Base-by-base conservation (phyloP, 2,329 filamentous ascomycete genomes). In the Aurifilum marmelostoma region DNA sequence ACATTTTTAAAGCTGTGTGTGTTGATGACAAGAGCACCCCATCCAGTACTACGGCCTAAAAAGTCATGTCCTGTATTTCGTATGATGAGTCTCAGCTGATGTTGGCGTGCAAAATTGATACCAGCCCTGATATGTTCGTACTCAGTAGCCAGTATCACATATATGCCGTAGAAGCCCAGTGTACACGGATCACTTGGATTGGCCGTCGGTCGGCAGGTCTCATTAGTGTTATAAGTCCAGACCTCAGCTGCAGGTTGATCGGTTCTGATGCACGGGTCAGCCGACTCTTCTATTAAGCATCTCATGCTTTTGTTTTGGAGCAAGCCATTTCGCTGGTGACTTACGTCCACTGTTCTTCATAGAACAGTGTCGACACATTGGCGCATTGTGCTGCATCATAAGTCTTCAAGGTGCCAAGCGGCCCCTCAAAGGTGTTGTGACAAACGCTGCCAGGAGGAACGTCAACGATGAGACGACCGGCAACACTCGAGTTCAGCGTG, bases 1-100 rank as follows among this genome's bases (percentile, higher is more conserved):
- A 16, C 52, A 18, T 56, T 56, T 29, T 87, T 84, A 66, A 89
- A 81, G 70, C 82, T 76, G 69, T 88, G 86, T 11, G 83, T 88
- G 83, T 88, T 89, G 65, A 89, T 79, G 4, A 83, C 81, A 3
- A 89, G 75, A 0, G 85, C 81, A 1, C 88, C 88, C 29, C 83
- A 84, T n/a, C 89, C 90, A 0, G 88, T 88, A 0, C 85, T 88
- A 56, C 87, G 85, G 54, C 89, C 89, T 41, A 84, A 79, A 71
- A 83, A 84, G 72, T 88, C 85, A 73, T 89, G 86, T 1, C 86
- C 86, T 0, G 86, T 88, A 72, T 88, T 88, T 69, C 84, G 82
- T 70, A 89, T 81, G 39, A 87, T 78, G 0, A 89, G 50, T 54
- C 50, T 54, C 8, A 54, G n/a, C 24, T 54, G 50, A 24, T 54